Evolutionary conservation across 306 rosid species (phyloP), one percentile per base, ranked within the genome.

Genomic region (Vicia faba): DNA sequence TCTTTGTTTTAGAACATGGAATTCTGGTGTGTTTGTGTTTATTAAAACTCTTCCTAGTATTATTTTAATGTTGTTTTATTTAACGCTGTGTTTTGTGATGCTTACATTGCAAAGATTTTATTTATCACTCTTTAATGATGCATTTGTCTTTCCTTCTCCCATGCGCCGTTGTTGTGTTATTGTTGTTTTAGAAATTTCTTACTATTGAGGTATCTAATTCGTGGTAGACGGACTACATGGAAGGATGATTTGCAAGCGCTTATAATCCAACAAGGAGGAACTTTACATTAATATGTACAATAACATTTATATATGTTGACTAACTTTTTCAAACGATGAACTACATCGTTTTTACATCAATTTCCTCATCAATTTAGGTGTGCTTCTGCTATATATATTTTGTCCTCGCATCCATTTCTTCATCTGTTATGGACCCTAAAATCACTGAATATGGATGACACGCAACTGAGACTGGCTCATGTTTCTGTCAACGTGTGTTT

Each of bases 381-480:
- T 18, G 31, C 44, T 8, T 36, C 11, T 36, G 11, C 11, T 0
- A 28, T 28, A 28, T 36, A 8, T 7, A 0, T 36, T 36, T 19
- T 41, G 23, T 65, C 66, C 26, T 19, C 12, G 2, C 20, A 19
- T 40, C 40, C 13, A 29, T 64, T 74, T 71, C 38, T 64, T 43
- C 83, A 74, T 25, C 38, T 9, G 19, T 41, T 29, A 12, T 39
- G 14, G 62, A 26, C 38, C 46, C 8, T 38, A 18, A 19, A 46
- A 72, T 65, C 53, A 86, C 13, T 55, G 65, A 50, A 83, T 73
- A 43, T 73, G 81, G 44, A 83, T 81, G 48, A 78, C 70, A 46
- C 91, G 89, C 36, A 82, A 66, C 36, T 67, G 82, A 72, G 80
- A 71, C 56, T 71, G 78, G 45, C 45, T 56, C 69, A 75, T 71